phyloP scores from a whole-genome alignment of 2,329 filamentous ascomycete species.

The Diaporthe helianthi region DNA sequence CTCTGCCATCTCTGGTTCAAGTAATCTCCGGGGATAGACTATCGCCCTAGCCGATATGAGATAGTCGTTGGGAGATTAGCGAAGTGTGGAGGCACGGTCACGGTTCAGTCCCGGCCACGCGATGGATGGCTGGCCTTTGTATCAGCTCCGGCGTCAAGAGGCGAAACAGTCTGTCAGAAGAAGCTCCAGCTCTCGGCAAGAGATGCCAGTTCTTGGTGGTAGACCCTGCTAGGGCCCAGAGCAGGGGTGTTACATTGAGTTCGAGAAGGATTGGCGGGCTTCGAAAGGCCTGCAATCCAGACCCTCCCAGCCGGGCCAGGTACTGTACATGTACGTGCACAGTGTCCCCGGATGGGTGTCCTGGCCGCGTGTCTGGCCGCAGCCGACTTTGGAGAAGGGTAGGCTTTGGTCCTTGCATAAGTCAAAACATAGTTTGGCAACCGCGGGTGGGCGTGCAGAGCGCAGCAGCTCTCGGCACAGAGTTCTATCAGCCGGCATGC shows the following conservation, averaged over 20 bases:
- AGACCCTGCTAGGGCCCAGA: neutral
- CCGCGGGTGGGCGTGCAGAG: constrained; percentile 3
- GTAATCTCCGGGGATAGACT: constrained; percentile 34
- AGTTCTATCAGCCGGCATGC: constrained; percentile 34
- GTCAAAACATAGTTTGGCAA: constrained; percentile 13
- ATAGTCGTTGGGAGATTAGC: constrained; percentile 30
- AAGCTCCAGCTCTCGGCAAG: constrained; percentile 24
- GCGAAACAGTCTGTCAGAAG: constrained; percentile 32
- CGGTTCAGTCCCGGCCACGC: constrained; percentile 29
- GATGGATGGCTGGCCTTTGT: constrained; percentile 4
- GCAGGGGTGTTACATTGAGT: constrained; percentile 15
- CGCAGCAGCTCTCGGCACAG: constrained; percentile 28
- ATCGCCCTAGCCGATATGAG: constrained; percentile 34
- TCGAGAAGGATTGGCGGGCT: constrained; percentile 16
- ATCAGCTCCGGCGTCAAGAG: constrained; percentile 24
- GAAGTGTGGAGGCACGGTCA: constrained; percentile 31
- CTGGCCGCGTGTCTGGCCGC: constrained; percentile 34
- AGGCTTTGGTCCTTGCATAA: constrained; percentile 8
- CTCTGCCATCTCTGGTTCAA: constrained; percentile 29
- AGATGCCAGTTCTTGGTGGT: constrained; percentile 18
- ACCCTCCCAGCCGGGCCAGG: neutral
- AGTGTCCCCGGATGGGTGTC: constrained; percentile 13
- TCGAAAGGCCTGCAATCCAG: neutral
- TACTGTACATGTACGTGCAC: constrained; percentile 10
- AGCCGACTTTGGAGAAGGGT: constrained; percentile 23